Evolutionary conservation across 164 flowering plant genomes (phyloP).

Genomic region (Vitis amurensis): DNA sequence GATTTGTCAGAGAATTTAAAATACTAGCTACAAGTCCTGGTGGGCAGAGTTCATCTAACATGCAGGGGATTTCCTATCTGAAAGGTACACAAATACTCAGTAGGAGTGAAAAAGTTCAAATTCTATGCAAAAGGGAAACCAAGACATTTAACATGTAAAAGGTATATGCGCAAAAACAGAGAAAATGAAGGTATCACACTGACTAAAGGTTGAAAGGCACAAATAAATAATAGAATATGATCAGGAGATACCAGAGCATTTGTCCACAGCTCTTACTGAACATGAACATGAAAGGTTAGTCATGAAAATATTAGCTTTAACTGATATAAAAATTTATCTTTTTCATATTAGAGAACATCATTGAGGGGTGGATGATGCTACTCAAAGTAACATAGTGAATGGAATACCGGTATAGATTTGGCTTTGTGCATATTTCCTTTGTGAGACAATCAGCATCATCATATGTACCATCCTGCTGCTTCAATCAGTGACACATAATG

Average conservation of each 20-base stretch:
- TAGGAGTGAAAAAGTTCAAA: neutral
- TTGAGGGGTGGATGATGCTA: neutral
- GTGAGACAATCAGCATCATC: neutral
- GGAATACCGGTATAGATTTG: no score
- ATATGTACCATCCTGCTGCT: neutral
- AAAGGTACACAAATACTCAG: constrained; percentile 10
- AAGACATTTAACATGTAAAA: neutral
- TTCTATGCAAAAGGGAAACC: neutral
- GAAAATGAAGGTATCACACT: neutral
- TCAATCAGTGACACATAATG: neutral
- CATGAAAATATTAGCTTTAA: no score
- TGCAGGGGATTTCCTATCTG: constrained; percentile 11
- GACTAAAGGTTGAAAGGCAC: neutral
- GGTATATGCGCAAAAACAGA: neutral
- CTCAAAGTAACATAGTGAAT: neutral
- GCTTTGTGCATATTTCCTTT: no score
- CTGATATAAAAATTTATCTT: no score
- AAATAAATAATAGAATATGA: neutral
- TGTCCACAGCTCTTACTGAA: neutral
- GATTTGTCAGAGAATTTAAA: no score
- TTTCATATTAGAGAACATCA: no score
- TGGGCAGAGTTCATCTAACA: no score
- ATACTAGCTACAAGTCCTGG: no score
- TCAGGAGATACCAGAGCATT: neutral
- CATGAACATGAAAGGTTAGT: neutral